Conservation (phyloP, 2,329 filamentous ascomycete species). For the Scolecobasidium constrictum region DNA sequence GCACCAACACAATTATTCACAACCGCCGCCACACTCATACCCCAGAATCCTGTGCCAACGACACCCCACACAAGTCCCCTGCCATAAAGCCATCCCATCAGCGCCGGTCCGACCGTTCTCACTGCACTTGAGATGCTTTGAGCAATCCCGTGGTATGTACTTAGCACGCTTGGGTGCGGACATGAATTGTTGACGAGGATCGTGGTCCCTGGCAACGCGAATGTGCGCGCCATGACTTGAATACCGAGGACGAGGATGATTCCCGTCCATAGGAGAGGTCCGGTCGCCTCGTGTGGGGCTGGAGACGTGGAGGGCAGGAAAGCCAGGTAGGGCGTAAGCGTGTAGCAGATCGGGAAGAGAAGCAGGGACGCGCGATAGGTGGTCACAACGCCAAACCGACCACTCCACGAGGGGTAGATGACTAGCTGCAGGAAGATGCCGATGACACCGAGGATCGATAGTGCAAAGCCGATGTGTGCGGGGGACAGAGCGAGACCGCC, state of each 20-base stretch:
- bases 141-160: slow-evolving; percentile 46
- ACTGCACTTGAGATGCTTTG: slow-evolving; percentile 50
- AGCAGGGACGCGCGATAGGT: slow-evolving; percentile 31
- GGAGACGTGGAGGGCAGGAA: slow-evolving; percentile 27
- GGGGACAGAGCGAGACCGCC: slow-evolving; percentile 38
- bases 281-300: slow-evolving; percentile 29
- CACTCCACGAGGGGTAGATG: slow-evolving; percentile 32
- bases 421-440: slow-evolving; percentile 36
- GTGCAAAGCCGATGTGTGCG: slow-evolving; percentile 33
- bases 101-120: slow-evolving; percentile 48
- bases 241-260: slow-evolving; percentile 31
- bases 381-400: slow-evolving; percentile 28
- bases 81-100: slow-evolving; percentile 52
- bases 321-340: slow-evolving; percentile 32
- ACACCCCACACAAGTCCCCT: slow-evolving; percentile 45
- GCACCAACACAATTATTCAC: slow-evolving; percentile 41
- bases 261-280: slow-evolving; percentile 29
- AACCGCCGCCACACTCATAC: slow-evolving; percentile 38
- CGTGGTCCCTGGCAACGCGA: slow-evolving; percentile 44
- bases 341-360: slow-evolving; percentile 35
- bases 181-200: slow-evolving; percentile 52
- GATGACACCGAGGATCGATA: slow-evolving; percentile 37
- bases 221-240: slow-evolving; percentile 36
- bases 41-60: slow-evolving; percentile 51
- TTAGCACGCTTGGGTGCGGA: slow-evolving; percentile 43